phyloP scores from a whole-genome alignment of 2,329 filamentous ascomycete species.

The Pseudocercospora cruenta region DNA sequence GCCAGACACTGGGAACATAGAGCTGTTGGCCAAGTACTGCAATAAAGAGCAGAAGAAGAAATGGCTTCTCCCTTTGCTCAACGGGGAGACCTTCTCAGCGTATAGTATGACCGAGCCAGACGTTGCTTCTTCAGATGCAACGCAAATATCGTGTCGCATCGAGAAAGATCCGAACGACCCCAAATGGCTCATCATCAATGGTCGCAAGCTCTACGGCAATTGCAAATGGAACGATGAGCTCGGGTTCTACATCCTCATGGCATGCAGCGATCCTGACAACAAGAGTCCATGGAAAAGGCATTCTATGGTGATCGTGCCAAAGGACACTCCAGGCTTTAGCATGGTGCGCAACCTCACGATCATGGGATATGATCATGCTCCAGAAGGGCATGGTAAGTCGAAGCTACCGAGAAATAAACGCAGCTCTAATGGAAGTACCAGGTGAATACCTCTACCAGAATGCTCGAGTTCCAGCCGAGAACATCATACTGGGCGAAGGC shows the following conservation, averaged over 20 bases:
- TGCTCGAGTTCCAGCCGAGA: slow-evolving; percentile 78
- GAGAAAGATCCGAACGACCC: slow-evolving; percentile 80
- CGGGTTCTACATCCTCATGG: slow-evolving; percentile 92
- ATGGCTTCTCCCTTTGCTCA: slow-evolving; percentile 52
- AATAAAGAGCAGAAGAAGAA: slow-evolving; percentile 52
- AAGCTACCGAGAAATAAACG: neutral
- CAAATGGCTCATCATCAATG: slow-evolving; percentile 86
- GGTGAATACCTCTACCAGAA: slow-evolving; percentile 80
- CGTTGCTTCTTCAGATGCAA: slow-evolving; percentile 52
- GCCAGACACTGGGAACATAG: slow-evolving; percentile 55
- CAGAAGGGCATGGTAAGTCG: slow-evolving; percentile 79
- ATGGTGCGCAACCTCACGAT: slow-evolving; percentile 89
- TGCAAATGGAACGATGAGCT: slow-evolving; percentile 90
- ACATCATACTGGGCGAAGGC: slow-evolving; percentile 88
- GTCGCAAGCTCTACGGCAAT: slow-evolving; percentile 98
- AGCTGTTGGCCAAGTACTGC: slow-evolving; percentile 55
- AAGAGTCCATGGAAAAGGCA: slow-evolving; percentile 82
- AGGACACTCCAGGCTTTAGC: slow-evolving; percentile 81
- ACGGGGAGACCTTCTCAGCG: slow-evolving; percentile 51
- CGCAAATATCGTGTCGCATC: slow-evolving; percentile 51
- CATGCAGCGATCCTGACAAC: slow-evolving; percentile 79
- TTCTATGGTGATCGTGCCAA: slow-evolving; percentile 88
- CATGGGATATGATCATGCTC: slow-evolving; percentile 94
- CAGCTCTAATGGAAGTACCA: slow-evolving; percentile 51
- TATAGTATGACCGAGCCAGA: slow-evolving; percentile 57